phyloP scores from a whole-genome alignment of 176 grass and related monocot genomes.

The Musa schizocarpa region DNA sequence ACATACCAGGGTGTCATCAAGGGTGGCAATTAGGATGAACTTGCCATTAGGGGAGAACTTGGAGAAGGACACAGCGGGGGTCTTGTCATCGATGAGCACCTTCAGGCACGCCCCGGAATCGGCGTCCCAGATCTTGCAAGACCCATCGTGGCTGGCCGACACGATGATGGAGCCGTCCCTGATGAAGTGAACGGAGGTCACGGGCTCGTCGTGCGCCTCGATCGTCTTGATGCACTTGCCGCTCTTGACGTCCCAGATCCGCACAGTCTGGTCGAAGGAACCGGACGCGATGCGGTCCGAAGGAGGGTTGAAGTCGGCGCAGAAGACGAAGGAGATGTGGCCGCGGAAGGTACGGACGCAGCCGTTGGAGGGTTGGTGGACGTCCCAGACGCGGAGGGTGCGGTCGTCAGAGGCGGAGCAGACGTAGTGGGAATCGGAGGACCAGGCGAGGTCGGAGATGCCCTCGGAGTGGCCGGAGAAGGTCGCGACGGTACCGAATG shows the following conservation, averaged over 20 bases:
- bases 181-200: slow-evolving; percentile 85
- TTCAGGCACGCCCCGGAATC: slow-evolving; percentile 59
- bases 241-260: slow-evolving; percentile 66
- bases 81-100: slow-evolving; percentile 75
- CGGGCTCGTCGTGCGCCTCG: slow-evolving; percentile 57
- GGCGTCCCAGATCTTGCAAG: slow-evolving; percentile 95
- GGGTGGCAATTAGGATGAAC: slow-evolving; percentile 68
- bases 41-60: slow-evolving; percentile 97
- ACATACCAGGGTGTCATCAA: slow-evolving; percentile 75
- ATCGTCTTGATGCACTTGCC: slow-evolving; percentile 49
- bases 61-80: slow-evolving; percentile 61
- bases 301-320: slow-evolving; percentile 84
- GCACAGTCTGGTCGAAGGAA: slow-evolving; percentile 69
- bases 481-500: slow-evolving; percentile 39
- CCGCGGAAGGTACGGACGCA: slow-evolving; percentile 67
- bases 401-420: slow-evolving; percentile 86
- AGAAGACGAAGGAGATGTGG: slow-evolving; percentile 69
- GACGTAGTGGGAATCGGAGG: slow-evolving; percentile 79
- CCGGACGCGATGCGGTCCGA: slow-evolving; percentile 68
- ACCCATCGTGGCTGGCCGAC: slow-evolving; percentile 74
- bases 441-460: slow-evolving; percentile 76
- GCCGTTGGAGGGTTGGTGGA: slow-evolving; percentile 41
- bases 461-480: slow-evolving; percentile 60
- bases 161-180: slow-evolving; percentile 91
- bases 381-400: slow-evolving; percentile 69